phyloP scores from a whole-genome alignment of 306 rosid species.

The Quercus cerris region DNA sequence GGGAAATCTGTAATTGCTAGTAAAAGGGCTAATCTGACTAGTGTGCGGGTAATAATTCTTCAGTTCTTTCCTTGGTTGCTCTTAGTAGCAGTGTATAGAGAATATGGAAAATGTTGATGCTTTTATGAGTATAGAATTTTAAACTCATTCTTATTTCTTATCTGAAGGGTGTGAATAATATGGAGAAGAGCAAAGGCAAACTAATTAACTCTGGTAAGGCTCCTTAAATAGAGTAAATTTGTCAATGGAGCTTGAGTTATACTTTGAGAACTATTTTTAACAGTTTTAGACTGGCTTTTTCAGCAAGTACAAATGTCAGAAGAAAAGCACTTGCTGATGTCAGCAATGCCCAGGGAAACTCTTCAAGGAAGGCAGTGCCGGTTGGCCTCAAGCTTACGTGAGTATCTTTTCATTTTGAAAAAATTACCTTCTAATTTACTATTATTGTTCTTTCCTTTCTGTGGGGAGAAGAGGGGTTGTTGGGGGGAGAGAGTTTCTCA shows the following conservation, averaged over 20 bases:
- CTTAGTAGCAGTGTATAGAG: not conserved
- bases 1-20: conserved; percentile 32
- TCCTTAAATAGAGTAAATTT: not conserved
- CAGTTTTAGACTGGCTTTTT: conserved; percentile 10
- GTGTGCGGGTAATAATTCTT: conserved; percentile 44
- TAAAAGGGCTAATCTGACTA: conserved; percentile 31
- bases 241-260: not conserved
- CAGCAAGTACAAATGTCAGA: conserved; percentile 37
- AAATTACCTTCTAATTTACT: not conserved
- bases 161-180: conserved; percentile 40
- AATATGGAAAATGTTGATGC: conserved; percentile 6
- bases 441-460: not conserved
- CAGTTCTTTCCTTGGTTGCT: conserved; percentile 9
- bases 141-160: conserved; percentile 19
- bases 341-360: conserved; percentile 53
- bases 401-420: conserved; percentile 29
- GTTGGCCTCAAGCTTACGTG: conserved; percentile 54
- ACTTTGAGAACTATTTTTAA: conserved; percentile 1
- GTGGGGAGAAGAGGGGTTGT: too few species aligned
- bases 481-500: too few species aligned
- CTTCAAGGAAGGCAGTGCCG: conserved; percentile 28
- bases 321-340: conserved; percentile 80
- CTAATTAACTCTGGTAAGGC: conserved; percentile 47
- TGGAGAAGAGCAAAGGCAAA: conserved; percentile 46
- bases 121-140: not conserved